A percentile compares a stretch with the other conserved stretches of the same genome.
Evolutionary conservation across 1,284 basidiomycete species (phyloP).

Genomic region (Melanopsichium pennsylvanicum): DNA sequence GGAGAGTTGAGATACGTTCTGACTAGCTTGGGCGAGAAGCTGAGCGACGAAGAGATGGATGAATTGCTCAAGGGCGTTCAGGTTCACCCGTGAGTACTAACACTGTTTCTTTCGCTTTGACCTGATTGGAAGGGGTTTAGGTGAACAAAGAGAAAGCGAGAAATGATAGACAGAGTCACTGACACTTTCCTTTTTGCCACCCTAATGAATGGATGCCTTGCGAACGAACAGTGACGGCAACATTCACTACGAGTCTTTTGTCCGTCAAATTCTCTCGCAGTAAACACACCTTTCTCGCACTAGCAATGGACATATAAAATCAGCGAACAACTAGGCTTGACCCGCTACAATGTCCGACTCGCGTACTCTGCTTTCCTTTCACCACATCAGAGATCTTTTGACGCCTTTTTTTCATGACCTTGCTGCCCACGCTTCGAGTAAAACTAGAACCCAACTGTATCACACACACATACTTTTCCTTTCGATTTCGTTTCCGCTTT

Average conservation of each 20-base stretch:
- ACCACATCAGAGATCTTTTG: too few species aligned
- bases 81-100: slow-evolving; percentile 77
- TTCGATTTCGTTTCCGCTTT: background rate
- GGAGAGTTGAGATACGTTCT: slow-evolving; percentile 91
- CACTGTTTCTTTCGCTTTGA: too few species aligned
- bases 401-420: background rate
- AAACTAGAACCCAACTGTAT: background rate
- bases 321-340: too few species aligned
- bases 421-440: too few species aligned
- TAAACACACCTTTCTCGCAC: slow-evolving; percentile 21
- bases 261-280: slow-evolving; percentile 79
- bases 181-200: too few species aligned
- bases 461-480: background rate
- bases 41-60: slow-evolving; percentile 96
- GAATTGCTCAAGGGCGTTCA: slow-evolving; percentile 94
- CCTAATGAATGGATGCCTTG: too few species aligned
- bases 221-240: slow-evolving; percentile 86
- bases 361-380: too few species aligned
- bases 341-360: too few species aligned
- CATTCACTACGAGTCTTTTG: slow-evolving; percentile 96
- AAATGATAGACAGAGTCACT: background rate
- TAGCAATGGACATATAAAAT: too few species aligned
- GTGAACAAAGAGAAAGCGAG: background rate
- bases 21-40: slow-evolving; percentile 95
- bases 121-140: too few species aligned